Base-by-base conservation (phyloP, 805 yeast species). In the Candida lessepsii region DNA sequence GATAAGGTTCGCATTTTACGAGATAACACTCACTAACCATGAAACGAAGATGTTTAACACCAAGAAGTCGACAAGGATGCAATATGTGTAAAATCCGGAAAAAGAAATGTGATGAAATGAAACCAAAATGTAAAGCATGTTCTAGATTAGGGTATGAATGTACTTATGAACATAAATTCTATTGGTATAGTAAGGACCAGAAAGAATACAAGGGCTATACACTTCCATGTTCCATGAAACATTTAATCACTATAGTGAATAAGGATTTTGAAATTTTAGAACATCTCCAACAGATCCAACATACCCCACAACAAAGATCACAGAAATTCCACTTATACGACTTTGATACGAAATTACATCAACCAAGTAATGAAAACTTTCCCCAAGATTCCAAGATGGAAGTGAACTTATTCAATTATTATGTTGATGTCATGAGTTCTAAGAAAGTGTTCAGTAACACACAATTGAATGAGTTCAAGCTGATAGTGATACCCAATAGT, bases 11-110 rank as follows among this genome's bases (percentile, higher is more conserved):
- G n/a, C n/a, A n/a, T n/a, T n/a, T n/a, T n/a, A n/a, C n/a, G n/a
- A n/a, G n/a, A n/a, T n/a, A n/a, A n/a, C n/a, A n/a, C n/a, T n/a
- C n/a, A n/a, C n/a, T n/a, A n/a, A 35, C 7, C 11, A 38, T 23
- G 41, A 38, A 31, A 16, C 11, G 42, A 29, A 39, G 29, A 20
- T 15, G 15, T 13, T 15, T 29, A 18, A 14, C 15, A 2, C 26
- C 29, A 48, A 56, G 76, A 46, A 74, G 84, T 2, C 71, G 66
- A 47, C 65, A 64, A 10, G 87, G 88, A 1, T 82, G 89, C 54
- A 56, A 79, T 27, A 80, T 83, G 0, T 82, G 89, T 58, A 81
- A 81, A 52, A 63, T 73, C 25, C 61, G 87, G 29, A 80, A 80
- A 65, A 79, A 77, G 52, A 65, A 78, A 49, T 77, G 82, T 51